Conservation (phyloP, 768 basidiomycete genomes). For the Ramaria rubella region DNA sequence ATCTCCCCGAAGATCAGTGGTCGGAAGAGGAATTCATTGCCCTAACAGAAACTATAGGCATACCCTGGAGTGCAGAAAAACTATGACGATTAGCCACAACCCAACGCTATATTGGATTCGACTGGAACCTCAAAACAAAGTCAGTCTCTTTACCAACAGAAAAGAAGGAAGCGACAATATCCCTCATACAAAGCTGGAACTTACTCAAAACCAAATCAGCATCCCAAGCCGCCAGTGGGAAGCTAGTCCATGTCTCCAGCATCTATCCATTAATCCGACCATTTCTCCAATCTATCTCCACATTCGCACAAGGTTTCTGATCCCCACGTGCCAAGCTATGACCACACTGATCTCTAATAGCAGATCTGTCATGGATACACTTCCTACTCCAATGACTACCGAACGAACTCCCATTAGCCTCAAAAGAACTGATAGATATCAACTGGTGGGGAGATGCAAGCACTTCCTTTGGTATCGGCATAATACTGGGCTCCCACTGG, state of each 20-base stretch:
- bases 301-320: conserved; percentile 19
- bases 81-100: conserved; percentile 13
- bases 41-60: no score
- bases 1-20: background rate
- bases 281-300: conserved; percentile 18
- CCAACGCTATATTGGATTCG: conserved; percentile 30
- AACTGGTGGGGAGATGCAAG: conserved; percentile 33
- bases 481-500: conserved; percentile 24
- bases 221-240: conserved; percentile 23
- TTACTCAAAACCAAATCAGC: background rate
- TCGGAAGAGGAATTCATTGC: no score
- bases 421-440: conserved; percentile 19
- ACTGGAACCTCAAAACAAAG: conserved; percentile 25
- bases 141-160: conserved; percentile 20
- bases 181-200: conserved; percentile 14
- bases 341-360: conserved; percentile 4
- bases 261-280: conserved; percentile 24
- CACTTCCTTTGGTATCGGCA: conserved; percentile 30
- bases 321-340: conserved; percentile 13
- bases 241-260: conserved; percentile 25
- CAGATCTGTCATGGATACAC: conserved; percentile 22
- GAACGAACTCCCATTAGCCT: conserved; percentile 15
- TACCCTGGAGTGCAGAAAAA: conserved; percentile 30
- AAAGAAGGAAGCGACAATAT: conserved; percentile 19
- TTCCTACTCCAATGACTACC: conserved; percentile 17